phyloP scores from a whole-genome alignment of 2,329 filamentous ascomycete genomes.

The Daldinia sp. region DNA sequence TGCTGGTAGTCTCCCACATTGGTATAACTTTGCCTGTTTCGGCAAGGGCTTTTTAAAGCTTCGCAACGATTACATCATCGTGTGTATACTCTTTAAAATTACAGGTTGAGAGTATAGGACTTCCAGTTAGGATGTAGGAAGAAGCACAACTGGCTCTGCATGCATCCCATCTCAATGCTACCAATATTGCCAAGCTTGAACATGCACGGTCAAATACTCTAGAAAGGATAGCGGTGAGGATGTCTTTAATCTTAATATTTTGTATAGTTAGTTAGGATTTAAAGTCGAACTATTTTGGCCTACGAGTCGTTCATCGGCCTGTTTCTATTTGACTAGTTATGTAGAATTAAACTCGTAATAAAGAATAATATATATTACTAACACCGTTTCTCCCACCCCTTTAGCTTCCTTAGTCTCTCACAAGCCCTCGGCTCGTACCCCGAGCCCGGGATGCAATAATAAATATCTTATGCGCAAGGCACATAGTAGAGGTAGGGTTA shows the following conservation, averaged over 20 bases:
- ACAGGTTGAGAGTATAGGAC: conserved; percentile 12
- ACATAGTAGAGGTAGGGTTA: conserved; percentile 11
- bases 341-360: conserved; percentile 13
- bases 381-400: background rate
- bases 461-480: conserved; percentile 18
- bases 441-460: conserved; percentile 28
- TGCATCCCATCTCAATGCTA: conserved; percentile 14
- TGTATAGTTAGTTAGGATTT: background rate
- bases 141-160: background rate
- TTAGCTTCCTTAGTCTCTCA: conserved; percentile 8
- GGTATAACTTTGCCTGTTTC: conserved; percentile 24
- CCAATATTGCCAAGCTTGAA: conserved; percentile 23
- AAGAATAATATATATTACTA: conserved; percentile 21
- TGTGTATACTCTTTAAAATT: conserved; percentile 13
- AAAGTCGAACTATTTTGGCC: background rate
- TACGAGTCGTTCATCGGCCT: background rate
- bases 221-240: conserved; percentile 27
- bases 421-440: conserved; percentile 25
- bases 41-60: conserved; percentile 13
- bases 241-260: too few species aligned
- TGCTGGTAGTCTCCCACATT: background rate
- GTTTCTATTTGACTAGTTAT: conserved; percentile 14
- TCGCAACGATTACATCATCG: conserved; percentile 34
- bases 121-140: background rate
- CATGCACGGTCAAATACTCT: conserved; percentile 27